Evolutionary conservation across 2,329 filamentous ascomycete species (phyloP).

Genomic region (Metarhizium album): DNA sequence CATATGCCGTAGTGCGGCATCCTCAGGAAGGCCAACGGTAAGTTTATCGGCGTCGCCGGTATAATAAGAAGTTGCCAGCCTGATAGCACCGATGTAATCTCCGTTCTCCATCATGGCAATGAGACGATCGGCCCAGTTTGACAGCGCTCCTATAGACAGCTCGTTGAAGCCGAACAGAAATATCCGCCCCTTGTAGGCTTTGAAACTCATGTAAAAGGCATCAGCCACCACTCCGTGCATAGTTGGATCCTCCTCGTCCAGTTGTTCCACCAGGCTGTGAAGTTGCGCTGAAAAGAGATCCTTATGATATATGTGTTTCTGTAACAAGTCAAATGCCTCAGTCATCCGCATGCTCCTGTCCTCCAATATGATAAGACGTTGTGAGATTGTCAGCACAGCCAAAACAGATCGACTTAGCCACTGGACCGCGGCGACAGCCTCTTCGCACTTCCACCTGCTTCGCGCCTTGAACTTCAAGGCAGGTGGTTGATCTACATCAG

Average conservation of each 20-base stretch:
- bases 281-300: conserved; percentile 87
- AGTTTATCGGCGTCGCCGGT: conserved; percentile 85
- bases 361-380: conserved; percentile 84
- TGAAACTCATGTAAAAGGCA: conserved; percentile 97
- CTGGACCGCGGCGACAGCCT: conserved; percentile 91
- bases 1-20: conserved; percentile 60
- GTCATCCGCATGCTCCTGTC: conserved; percentile 83
- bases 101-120: conserved; percentile 92
- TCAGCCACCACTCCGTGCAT: conserved; percentile 96
- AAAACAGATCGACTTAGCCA: conserved; percentile 93
- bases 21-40: conserved; percentile 85
- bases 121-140: conserved; percentile 93
- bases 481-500: conserved; percentile 67
- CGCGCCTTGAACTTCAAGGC: conserved; percentile 70
- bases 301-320: conserved; percentile 84
- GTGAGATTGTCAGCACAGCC: conserved; percentile 85
- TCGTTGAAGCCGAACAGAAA: conserved; percentile 94
- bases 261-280: conserved; percentile 71
- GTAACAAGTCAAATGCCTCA: conserved; percentile 83
- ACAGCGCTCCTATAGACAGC: conserved; percentile 78
- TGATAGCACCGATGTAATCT: conserved; percentile 88
- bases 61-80: conserved; percentile 85
- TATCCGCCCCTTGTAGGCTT: conserved; percentile 83
- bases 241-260: conserved; percentile 75
- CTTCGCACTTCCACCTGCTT: conserved; percentile 85